A percentile compares a stretch with the other conserved stretches of the same genome.
Evolutionary conservation across 2,329 filamentous ascomycete species (phyloP).

Genomic region (Cladosporium velox): DNA sequence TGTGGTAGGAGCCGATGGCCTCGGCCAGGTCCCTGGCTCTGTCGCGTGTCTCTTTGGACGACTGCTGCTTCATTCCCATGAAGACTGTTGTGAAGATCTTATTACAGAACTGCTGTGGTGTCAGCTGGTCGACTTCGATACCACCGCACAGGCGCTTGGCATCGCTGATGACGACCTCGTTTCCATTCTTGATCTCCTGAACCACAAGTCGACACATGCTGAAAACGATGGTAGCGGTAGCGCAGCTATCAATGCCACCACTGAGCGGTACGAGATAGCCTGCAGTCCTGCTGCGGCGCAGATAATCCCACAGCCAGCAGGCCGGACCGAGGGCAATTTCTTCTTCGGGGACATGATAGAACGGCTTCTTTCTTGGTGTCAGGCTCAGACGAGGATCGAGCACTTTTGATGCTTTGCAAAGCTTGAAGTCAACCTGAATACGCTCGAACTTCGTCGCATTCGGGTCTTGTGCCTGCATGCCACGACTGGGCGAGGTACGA

Average conservation of each 20-base stretch:
- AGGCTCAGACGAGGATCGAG: constrained; percentile 40
- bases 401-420: constrained; percentile 34
- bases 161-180: constrained; percentile 58
- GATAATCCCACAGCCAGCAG: constrained; percentile 68
- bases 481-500: constrained; percentile 58
- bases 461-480: constrained; percentile 57
- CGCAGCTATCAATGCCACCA: constrained; percentile 63
- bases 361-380: constrained; percentile 49
- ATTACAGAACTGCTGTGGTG: constrained; percentile 61
- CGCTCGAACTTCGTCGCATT: constrained; percentile 50
- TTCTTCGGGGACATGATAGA: constrained; percentile 65
- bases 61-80: constrained; percentile 69
- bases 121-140: constrained; percentile 47
- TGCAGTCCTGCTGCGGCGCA: constrained; percentile 53
- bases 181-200: constrained; percentile 52
- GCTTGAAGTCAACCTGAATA: constrained; percentile 47
- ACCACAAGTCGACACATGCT: constrained; percentile 57
- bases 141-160: constrained; percentile 55
- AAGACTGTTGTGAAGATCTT: constrained; percentile 65
- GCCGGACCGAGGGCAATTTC: constrained; percentile 67
- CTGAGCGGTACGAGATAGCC: constrained; percentile 61
- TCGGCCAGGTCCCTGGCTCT: constrained; percentile 63
- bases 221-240: constrained; percentile 54
- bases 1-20: constrained; percentile 70
- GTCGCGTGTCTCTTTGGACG: constrained; percentile 65